A percentile compares a stretch with the other conserved stretches of the same genome.
phyloP scores from a whole-genome alignment of 768 basidiomycete genomes.

The Boletus subcaerulescens region DNA sequence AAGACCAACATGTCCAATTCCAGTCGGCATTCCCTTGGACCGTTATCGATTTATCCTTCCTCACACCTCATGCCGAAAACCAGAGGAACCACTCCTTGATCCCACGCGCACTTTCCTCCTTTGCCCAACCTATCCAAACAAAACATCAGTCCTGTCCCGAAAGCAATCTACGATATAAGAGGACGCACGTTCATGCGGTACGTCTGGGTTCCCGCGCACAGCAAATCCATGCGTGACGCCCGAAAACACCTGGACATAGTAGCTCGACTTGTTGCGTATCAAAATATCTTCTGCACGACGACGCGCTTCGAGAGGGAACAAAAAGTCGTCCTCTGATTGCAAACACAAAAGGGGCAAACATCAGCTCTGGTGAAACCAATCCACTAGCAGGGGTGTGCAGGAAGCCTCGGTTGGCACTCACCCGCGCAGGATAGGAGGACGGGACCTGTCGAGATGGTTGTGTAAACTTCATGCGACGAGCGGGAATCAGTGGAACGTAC shows the following conservation, averaged over 20 bases:
- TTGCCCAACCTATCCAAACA: conserved; percentile 48
- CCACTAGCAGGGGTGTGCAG: too few species aligned
- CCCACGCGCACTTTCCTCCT: conserved; percentile 52
- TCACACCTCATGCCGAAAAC: conserved; percentile 23
- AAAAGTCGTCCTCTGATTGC: conserved; percentile 44
- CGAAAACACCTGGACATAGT: conserved; percentile 56
- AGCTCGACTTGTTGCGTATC: conserved; percentile 43
- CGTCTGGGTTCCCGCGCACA: conserved; percentile 11
- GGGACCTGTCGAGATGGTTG: conserved; percentile 3
- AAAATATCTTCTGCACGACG: conserved; percentile 56
- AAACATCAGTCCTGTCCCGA: neutral
- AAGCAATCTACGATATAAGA: neutral
- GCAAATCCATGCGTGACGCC: conserved; percentile 32
- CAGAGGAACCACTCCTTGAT: conserved; percentile 48
- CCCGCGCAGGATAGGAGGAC: conserved; percentile 24
- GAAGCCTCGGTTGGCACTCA: neutral
- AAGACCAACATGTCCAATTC: too few species aligned
- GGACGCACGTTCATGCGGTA: conserved; percentile 20
- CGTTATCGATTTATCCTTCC: too few species aligned
- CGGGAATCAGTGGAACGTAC: conserved; percentile 30
- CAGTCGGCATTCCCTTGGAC: too few species aligned
- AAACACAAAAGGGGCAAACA: neutral
- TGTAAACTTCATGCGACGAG: neutral
- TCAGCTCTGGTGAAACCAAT: too few species aligned
- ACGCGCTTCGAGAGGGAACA: conserved; percentile 48